Conservation (phyloP, 352 stramenopile species). For the Phytopythium montanum region DNA sequence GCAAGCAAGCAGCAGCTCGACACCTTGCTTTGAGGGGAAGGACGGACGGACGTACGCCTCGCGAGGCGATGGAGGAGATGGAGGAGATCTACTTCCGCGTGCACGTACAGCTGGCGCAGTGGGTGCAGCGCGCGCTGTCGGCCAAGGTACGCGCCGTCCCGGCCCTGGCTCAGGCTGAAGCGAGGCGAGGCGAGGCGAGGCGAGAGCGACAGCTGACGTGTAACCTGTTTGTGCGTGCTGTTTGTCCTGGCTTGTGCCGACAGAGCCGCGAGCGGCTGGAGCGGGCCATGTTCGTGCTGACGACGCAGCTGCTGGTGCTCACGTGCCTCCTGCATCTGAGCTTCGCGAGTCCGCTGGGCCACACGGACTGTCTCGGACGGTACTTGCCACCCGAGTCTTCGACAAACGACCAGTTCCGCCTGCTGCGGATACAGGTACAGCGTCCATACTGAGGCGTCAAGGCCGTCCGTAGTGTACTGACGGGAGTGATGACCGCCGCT, state of each 20-base stretch:
- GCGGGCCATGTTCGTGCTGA: constrained; percentile 52
- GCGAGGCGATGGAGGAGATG: constrained; percentile 34
- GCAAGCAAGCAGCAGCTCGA: background rate
- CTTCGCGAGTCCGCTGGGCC: constrained; percentile 31
- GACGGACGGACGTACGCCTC: background rate
- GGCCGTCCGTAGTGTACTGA: too few species aligned
- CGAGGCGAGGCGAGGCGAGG: too few species aligned
- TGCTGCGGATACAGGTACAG: constrained; percentile 38
- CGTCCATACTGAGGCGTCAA: background rate
- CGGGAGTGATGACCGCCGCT: background rate
- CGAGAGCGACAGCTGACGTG: background rate
- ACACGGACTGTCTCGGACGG: constrained; percentile 31
- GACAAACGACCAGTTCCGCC: constrained; percentile 13
- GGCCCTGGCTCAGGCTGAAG: background rate
- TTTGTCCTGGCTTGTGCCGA: background rate
- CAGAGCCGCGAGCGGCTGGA: constrained; percentile 55
- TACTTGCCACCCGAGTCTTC: constrained; percentile 16
- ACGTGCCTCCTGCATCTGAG: constrained; percentile 49
- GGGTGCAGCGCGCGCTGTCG: constrained; percentile 33
- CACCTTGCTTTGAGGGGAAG: background rate
- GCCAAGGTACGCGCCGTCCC: constrained; percentile 20
- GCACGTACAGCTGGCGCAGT: constrained; percentile 57
- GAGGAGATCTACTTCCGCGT: constrained; percentile 80
- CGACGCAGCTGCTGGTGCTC: constrained; percentile 46
- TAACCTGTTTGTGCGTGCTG: background rate